Conservation (phyloP, 768 basidiomycete genomes). For the Suillus paluster region DNA sequence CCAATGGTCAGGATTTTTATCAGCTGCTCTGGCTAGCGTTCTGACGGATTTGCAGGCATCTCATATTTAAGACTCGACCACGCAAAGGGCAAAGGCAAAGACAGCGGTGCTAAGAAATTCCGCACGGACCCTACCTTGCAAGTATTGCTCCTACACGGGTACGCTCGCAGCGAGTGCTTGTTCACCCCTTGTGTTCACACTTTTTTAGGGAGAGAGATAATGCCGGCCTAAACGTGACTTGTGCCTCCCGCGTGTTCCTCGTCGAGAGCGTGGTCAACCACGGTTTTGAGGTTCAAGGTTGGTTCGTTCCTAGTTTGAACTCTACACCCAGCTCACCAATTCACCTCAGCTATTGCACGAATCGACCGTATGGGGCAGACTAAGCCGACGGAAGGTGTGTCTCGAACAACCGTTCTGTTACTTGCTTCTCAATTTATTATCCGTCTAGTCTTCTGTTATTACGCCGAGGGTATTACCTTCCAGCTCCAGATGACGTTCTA, state of each 20-base stretch:
- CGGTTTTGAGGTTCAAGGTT: conserved; percentile 86
- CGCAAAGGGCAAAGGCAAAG: conserved; percentile 53
- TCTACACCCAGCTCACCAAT: not conserved
- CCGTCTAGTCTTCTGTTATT: conserved; percentile 73
- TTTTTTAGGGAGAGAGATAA: conserved; percentile 77
- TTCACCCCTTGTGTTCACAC: not conserved
- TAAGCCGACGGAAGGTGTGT: conserved; percentile 70
- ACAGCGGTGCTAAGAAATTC: conserved; percentile 67
- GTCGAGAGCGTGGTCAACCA: conserved; percentile 88
- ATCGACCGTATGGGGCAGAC: conserved; percentile 88
- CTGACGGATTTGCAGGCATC: conserved; percentile 48
- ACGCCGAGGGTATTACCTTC: conserved; percentile 61
- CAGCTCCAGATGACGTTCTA: conserved; percentile 6
- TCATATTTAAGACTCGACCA: conserved; percentile 76
- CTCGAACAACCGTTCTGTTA: conserved; percentile 5
- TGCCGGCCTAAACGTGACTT: conserved; percentile 80
- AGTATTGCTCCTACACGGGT: conserved; percentile 86
- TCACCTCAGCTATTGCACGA: conserved; percentile 76
- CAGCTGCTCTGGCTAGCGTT: not conserved
- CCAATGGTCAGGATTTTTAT: conserved; percentile 50
- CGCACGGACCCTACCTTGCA: conserved; percentile 64
- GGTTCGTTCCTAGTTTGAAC: conserved; percentile 9
- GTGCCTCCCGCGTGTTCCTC: conserved; percentile 78
- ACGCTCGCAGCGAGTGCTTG: conserved; percentile 22
- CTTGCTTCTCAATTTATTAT: conserved; percentile 10